Percentiles rank a stretch among this genome's conserved stretches.
These are phyloP conservation scores for Candida sp. DNA, from an alignment of 1,139 yeast species.

Conservation along the genomic window DNA sequence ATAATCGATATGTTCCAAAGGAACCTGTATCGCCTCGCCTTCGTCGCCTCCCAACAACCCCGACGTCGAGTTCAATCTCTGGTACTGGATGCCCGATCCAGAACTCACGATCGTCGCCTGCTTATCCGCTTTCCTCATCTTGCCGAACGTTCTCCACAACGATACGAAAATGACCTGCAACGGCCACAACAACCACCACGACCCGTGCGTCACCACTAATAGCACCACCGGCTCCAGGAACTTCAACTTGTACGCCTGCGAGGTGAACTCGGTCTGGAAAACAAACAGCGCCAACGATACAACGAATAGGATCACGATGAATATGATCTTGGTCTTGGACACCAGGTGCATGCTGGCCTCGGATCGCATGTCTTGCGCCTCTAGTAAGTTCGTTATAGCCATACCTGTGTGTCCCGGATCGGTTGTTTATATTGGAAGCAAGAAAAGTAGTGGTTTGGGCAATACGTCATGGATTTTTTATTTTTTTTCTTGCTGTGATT, in stretches of 20 bases:
- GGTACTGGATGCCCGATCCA: slow-evolving; percentile 23
- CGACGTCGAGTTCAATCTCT: slow-evolving; percentile 31
- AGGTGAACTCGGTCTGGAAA: slow-evolving; percentile 79
- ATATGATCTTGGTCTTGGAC: slow-evolving; percentile 46
- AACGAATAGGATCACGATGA: slow-evolving; percentile 61
- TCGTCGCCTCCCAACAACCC: slow-evolving; percentile 31
- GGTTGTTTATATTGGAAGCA: not conserved
- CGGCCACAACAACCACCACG: slow-evolving; percentile 82
- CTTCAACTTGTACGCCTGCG: slow-evolving; percentile 63
- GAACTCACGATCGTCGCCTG: not conserved
- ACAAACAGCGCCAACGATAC: slow-evolving; percentile 71
- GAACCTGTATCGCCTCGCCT: slow-evolving; percentile 10
- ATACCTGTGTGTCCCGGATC: slow-evolving; percentile 5
- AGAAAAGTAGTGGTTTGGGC: not conserved
- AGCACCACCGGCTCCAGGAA: slow-evolving; percentile 76
- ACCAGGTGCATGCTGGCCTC: slow-evolving; percentile 12
- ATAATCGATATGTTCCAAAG: slow-evolving; percentile 20
- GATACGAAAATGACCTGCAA: slow-evolving; percentile 61
- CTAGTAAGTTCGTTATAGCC: slow-evolving; percentile 21
- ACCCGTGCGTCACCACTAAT: slow-evolving; percentile 74
- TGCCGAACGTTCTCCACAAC: slow-evolving; percentile 41
- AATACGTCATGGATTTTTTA: not conserved
- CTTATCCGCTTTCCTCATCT: slow-evolving; percentile 18
- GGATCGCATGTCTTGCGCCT: slow-evolving; percentile 11
- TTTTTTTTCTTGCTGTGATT: not conserved